Evolutionary conservation across 2,329 filamentous ascomycete species (phyloP).

Genomic region (Monilinia polystroma): DNA sequence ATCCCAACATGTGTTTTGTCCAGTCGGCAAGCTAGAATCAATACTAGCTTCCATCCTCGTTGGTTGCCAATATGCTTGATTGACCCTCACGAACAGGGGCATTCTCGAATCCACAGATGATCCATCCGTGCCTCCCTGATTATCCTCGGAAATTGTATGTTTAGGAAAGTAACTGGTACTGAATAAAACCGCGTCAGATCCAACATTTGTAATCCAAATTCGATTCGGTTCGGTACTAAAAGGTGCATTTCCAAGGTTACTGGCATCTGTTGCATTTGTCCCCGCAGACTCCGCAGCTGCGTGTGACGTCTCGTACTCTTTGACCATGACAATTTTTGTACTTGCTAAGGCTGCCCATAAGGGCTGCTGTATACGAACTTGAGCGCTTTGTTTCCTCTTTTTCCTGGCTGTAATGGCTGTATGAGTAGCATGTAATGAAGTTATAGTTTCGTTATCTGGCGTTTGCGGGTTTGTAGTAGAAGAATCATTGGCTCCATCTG

Average conservation of each 20-base stretch:
- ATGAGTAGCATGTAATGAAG: slow-evolving; percentile 29
- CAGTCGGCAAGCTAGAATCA: slow-evolving; percentile 38
- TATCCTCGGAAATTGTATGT: slow-evolving; percentile 38
- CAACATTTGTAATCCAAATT: slow-evolving; percentile 80
- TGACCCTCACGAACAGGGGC: slow-evolving; percentile 76
- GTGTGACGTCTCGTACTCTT: slow-evolving; percentile 83
- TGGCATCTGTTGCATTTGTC: slow-evolving; percentile 72
- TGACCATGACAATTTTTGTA: slow-evolving; percentile 94
- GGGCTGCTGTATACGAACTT: slow-evolving; percentile 85
- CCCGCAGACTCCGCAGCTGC: slow-evolving; percentile 70
- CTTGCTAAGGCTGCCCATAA: slow-evolving; percentile 93
- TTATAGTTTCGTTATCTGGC: slow-evolving; percentile 34
- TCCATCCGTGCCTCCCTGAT: slow-evolving; percentile 35
- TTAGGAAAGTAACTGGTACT: slow-evolving; percentile 65
- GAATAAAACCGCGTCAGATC: slow-evolving; percentile 75
- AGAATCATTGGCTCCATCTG: slow-evolving; percentile 53
- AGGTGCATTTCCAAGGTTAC: slow-evolving; percentile 73
- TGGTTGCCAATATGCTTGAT: slow-evolving; percentile 77
- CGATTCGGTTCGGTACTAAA: slow-evolving; percentile 69
- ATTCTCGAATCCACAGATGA: slow-evolving; percentile 65
- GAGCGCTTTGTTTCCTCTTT: slow-evolving; percentile 85
- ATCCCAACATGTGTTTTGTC: slow-evolving; percentile 60
- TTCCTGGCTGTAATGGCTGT: slow-evolving; percentile 66
- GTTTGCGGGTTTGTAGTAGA: slow-evolving; percentile 30
- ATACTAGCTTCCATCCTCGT: slow-evolving; percentile 63